Percentiles rank a stretch among this genome's conserved stretches.
phyloP scores from a whole-genome alignment of 2,329 filamentous ascomycete genomes.

The Paraconiothyrium sp. region DNA sequence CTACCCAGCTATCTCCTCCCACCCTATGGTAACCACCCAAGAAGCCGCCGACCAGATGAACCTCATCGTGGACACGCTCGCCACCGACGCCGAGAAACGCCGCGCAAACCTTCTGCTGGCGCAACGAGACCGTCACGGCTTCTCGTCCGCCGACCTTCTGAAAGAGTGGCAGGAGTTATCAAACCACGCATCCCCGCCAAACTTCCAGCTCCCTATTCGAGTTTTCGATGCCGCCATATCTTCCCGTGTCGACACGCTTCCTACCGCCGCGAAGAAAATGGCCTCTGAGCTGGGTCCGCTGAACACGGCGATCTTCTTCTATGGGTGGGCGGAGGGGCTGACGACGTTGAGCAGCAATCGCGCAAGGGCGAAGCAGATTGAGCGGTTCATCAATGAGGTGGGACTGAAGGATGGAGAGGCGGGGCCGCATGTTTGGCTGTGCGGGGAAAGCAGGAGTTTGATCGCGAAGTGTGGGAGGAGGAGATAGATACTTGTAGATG shows the following conservation, averaged over 20 bases:
- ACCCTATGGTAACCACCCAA: slow-evolving; percentile 70
- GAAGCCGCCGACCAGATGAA: slow-evolving; percentile 72
- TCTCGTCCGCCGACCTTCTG: slow-evolving; percentile 27
- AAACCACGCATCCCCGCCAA: slow-evolving; percentile 61
- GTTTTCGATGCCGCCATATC: slow-evolving; percentile 61
- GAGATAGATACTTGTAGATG: slow-evolving; percentile 15
- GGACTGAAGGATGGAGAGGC: slow-evolving; percentile 60
- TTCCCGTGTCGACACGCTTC: slow-evolving; percentile 49
- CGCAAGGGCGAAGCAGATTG: slow-evolving; percentile 72
- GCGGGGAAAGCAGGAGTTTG: slow-evolving; percentile 71
- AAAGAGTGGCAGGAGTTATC: slow-evolving; percentile 55
- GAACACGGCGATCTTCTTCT: slow-evolving; percentile 75
- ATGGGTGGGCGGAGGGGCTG: slow-evolving; percentile 70
- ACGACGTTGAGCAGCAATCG: slow-evolving; percentile 78
- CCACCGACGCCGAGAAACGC: slow-evolving; percentile 55
- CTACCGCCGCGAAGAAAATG: slow-evolving; percentile 56
- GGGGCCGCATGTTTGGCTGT: slow-evolving; percentile 72
- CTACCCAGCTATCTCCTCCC: slow-evolving; percentile 68
- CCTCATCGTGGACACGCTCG: slow-evolving; percentile 50
- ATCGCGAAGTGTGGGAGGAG: slow-evolving; percentile 64
- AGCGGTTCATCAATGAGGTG: slow-evolving; percentile 65
- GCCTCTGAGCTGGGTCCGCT: slow-evolving; percentile 64
- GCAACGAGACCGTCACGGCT: slow-evolving; percentile 42
- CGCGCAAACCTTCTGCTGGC: slow-evolving; percentile 69
- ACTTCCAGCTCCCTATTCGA: slow-evolving; percentile 69